phyloP scores from a whole-genome alignment of 1,139 yeast species.

The Candida sanyaensis region DNA sequence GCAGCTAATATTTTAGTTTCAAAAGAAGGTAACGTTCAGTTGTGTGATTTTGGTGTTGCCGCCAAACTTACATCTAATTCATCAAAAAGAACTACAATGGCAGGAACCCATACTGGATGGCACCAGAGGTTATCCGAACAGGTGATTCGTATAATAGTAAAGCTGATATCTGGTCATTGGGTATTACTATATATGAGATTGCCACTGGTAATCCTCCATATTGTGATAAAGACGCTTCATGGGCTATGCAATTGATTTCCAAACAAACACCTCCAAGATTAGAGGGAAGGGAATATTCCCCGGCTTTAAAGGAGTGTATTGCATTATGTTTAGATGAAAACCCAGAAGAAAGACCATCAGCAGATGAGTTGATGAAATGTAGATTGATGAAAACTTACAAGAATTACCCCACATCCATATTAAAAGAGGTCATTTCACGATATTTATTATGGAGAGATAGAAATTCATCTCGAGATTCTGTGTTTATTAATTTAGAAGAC shows the following conservation, averaged over 20 bases:
- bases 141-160: slow-evolving; percentile 84
- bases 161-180: slow-evolving; percentile 93
- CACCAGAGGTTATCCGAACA: slow-evolving; percentile 96
- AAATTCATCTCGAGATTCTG: slow-evolving; percentile 52
- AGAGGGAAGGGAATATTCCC: slow-evolving; percentile 84
- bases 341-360: slow-evolving; percentile 83
- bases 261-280: slow-evolving; percentile 92
- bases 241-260: slow-evolving; percentile 93
- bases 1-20: slow-evolving; percentile 93
- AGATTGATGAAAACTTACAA: slow-evolving; percentile 68
- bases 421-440: slow-evolving; percentile 79
- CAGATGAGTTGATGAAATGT: slow-evolving; percentile 79
- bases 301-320: slow-evolving; percentile 78
- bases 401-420: slow-evolving; percentile 55
- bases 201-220: slow-evolving; percentile 98
- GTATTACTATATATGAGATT: slow-evolving; percentile 90
- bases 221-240: slow-evolving; percentile 89
- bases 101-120: slow-evolving; percentile 99
- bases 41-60: slow-evolving; percentile 98
- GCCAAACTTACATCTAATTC: slow-evolving; percentile 84
- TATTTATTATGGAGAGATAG: slow-evolving; percentile 81
- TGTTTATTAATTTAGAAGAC: slow-evolving; percentile 39
- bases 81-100: slow-evolving; percentile 87
- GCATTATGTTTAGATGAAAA: slow-evolving; percentile 93
- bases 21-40: slow-evolving; percentile 84